phyloP scores from a whole-genome alignment of 2,329 filamentous ascomycete species.

The Venturia carpophila region DNA sequence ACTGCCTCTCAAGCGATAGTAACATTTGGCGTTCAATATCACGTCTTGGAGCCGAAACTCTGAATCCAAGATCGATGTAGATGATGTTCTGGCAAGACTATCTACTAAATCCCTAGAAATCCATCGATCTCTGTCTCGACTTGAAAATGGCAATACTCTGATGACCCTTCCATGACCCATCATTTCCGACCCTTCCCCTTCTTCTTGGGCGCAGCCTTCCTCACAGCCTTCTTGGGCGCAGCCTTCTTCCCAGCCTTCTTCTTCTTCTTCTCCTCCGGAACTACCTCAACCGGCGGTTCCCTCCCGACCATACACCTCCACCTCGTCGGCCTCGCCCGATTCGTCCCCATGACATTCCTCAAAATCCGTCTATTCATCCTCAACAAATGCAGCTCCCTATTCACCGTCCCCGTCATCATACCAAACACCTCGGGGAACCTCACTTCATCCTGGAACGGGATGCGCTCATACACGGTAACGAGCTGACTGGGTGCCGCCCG shows the following conservation, averaged over 20 bases:
- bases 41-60: neutral
- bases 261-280: neutral
- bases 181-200: neutral
- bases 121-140: neutral
- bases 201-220: neutral
- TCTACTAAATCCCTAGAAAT: neutral
- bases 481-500: neutral
- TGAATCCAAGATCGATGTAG: neutral
- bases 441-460: neutral
- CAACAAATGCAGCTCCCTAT: constrained; percentile 7
- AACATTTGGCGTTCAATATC: neutral
- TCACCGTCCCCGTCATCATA: constrained; percentile 6
- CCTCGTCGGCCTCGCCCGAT: constrained; percentile 1
- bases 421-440: constrained; percentile 1
- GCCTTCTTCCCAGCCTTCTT: neutral
- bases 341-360: constrained; percentile 7
- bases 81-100: neutral
- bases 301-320: constrained; percentile 9
- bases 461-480: neutral
- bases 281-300: neutral
- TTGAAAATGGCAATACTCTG: neutral
- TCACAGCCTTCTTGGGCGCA: neutral
- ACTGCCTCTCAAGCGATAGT: neutral
- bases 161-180: neutral
- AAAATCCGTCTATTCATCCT: neutral